A percentile compares a stretch with the other conserved stretches of the same genome.
Conservation (phyloP, 192 early-diverging fungal genomes). For the Powellomyces hirtus region DNA sequence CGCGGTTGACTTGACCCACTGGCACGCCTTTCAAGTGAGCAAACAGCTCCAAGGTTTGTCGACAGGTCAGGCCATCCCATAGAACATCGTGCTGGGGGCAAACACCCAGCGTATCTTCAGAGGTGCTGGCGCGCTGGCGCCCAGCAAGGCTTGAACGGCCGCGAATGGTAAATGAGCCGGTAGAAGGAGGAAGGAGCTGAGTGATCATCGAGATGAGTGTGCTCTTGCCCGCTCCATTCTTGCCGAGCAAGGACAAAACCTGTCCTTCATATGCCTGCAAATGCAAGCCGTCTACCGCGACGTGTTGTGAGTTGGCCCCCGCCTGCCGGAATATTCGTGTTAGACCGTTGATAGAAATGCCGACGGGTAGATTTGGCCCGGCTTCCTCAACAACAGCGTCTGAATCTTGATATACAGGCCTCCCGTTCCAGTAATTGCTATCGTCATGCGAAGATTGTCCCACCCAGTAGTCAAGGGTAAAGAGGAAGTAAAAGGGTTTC, state of each 20-base stretch:
- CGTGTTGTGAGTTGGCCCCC: background rate
- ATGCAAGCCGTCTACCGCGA: conserved; percentile 22
- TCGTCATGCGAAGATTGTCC: too few relatives aligned
- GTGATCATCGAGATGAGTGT: conserved; percentile 69
- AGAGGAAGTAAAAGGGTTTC: conserved; percentile 37
- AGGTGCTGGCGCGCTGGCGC: background rate
- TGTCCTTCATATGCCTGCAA: conserved; percentile 47
- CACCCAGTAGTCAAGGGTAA: conserved; percentile 32
- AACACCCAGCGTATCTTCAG: conserved; percentile 32
- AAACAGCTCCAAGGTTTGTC: conserved; percentile 48
- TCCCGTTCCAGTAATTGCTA: too few relatives aligned
- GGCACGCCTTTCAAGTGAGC: conserved; percentile 49
- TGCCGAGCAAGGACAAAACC: conserved; percentile 54
- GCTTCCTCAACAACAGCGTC: background rate
- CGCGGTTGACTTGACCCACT: conserved; percentile 28
- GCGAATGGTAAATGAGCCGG: conserved; percentile 44
- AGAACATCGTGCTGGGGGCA: conserved; percentile 61
- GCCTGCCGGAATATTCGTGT: background rate
- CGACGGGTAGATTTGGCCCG: background rate
- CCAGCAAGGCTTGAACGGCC: background rate
- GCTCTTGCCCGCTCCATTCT: conserved; percentile 74
- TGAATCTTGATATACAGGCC: too few relatives aligned
- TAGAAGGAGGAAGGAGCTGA: conserved; percentile 54
- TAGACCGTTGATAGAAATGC: background rate
- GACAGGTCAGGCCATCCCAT: conserved; percentile 43